Conservation (phyloP, 1,284 basidiomycete genomes). For the Rhodotorula sp. region DNA sequence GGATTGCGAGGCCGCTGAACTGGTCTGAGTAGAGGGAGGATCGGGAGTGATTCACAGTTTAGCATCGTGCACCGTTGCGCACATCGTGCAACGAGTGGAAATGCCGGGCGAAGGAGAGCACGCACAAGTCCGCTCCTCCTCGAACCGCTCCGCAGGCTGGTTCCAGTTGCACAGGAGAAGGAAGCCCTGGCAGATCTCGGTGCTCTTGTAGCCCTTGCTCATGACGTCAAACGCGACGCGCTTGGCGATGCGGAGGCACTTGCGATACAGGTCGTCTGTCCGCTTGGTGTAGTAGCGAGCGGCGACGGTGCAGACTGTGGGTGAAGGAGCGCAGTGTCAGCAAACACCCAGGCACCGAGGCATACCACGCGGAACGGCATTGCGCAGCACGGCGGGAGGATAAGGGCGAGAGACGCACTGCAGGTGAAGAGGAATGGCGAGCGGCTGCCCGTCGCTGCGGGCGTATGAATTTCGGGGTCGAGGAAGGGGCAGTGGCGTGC, state of each 20-base stretch:
- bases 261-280: constrained; percentile 73
- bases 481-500: constrained; percentile 61
- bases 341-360: neutral
- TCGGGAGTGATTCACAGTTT: neutral
- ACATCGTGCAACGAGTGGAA: no score
- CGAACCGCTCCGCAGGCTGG: constrained; percentile 65
- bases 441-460: constrained; percentile 83
- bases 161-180: constrained; percentile 52
- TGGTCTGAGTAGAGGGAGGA: constrained; percentile 11
- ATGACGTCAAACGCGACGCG: constrained; percentile 85
- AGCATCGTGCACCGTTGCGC: no score
- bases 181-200: constrained; percentile 64
- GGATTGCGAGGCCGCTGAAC: constrained; percentile 55
- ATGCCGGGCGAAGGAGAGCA: constrained; percentile 49
- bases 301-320: constrained; percentile 77
- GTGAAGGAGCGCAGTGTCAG: constrained; percentile 33
- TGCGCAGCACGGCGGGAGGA: no score
- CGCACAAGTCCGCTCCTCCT: constrained; percentile 95
- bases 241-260: constrained; percentile 78
- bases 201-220: constrained; percentile 66
- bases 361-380: no score
- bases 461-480: constrained; percentile 84
- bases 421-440: constrained; percentile 91
- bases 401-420: constrained; percentile 55
- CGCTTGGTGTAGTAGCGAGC: constrained; percentile 83